These are phyloP conservation scores for Thecamonas trahens DNA, from an alignment of 78 protist species.

Conservation along the genomic window DNA sequence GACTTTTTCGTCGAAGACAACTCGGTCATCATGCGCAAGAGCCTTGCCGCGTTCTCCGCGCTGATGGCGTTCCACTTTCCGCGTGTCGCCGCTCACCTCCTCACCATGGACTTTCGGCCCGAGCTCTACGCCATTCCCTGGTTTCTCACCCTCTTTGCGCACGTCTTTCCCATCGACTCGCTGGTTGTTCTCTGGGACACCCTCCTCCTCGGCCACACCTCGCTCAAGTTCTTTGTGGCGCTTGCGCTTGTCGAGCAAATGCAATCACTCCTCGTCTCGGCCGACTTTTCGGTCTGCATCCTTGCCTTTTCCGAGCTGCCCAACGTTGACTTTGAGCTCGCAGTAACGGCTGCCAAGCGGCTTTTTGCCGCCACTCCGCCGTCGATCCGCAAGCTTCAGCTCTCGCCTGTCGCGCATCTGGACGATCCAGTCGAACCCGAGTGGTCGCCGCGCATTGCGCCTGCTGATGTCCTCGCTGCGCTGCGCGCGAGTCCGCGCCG, in stretches of 20 bases:
- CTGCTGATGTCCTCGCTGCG: too few species aligned
- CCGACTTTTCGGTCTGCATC: slow-evolving; percentile 37
- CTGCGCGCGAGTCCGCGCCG: too few species aligned
- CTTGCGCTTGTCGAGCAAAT: slow-evolving; percentile 52
- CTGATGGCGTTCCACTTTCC: slow-evolving; percentile 66
- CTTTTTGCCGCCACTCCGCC: too few species aligned
- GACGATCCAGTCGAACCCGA: too few species aligned
- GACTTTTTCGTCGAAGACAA: slow-evolving; percentile 43
- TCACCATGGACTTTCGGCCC: slow-evolving; percentile 39
- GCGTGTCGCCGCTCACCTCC: slow-evolving; percentile 40
- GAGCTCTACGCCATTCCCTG: slow-evolving; percentile 73
- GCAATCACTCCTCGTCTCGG: slow-evolving; percentile 15
- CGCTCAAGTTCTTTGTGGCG: slow-evolving; percentile 44
- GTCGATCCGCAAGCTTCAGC: too few species aligned
- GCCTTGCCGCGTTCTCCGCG: slow-evolving; percentile 25
- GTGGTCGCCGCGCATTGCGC: too few species aligned
- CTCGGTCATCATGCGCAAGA: slow-evolving; percentile 26
- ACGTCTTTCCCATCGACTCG: slow-evolving; percentile 53
- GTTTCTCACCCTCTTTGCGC: slow-evolving; percentile 67
- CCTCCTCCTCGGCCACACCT: slow-evolving; percentile 40
- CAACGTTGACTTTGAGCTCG: too few species aligned
- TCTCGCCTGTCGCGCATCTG: too few species aligned
- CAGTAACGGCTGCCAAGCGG: too few species aligned
- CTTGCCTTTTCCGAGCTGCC: slow-evolving; percentile 47
- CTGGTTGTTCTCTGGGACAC: slow-evolving; percentile 65